Evolutionary conservation across 306 rosid species (phyloP), one percentile per base, ranked within the genome.

Genomic region (Clitoria ternatea): DNA sequence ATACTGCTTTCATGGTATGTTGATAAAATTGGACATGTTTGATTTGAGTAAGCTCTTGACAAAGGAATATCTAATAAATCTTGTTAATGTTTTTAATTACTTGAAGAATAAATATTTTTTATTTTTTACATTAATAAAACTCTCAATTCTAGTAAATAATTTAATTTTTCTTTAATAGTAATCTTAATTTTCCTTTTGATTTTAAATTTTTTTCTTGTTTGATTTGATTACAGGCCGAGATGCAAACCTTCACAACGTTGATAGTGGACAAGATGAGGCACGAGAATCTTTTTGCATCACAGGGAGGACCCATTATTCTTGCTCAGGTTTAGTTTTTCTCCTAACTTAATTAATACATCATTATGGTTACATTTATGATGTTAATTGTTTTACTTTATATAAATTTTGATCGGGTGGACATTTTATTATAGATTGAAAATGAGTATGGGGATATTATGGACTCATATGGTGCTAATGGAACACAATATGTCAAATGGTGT

Each of bases 221-320:
- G n/a, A 10, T 2, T 70, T 12, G 11, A 18, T 4, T 23, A 1
- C 26, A 72, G 79, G 24, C 68, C 29, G 82, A 81, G 70, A 81
- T 77, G 82, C 5, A 20, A 22, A 68, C 0, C 23, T 81, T 81
- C 30, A 73, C 79, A 1, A 61, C 79, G 1, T 1, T 49, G 39
- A 77, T 81, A 7, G 82, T 77, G 63, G 62, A 77, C 10, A 44
- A 61, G 74, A 69, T 69, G 74, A 62, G 19, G 4, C 50, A 11
- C 0, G 73, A 44, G 56, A 73, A 77, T 2, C 81, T 81, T 5
- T 81, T 81, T 66, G 85, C 79, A 14, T 50, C 79, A 33, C 85
- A 81, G 53, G 81, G 81, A 39, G 85, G 85, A 26, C 82, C 85
- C 1, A 81, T 81, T n/a, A 81, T 81, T 53, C 20, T 76, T 12